Conservation (phyloP, 441 rosid species). For the Iberis amara region DNA sequence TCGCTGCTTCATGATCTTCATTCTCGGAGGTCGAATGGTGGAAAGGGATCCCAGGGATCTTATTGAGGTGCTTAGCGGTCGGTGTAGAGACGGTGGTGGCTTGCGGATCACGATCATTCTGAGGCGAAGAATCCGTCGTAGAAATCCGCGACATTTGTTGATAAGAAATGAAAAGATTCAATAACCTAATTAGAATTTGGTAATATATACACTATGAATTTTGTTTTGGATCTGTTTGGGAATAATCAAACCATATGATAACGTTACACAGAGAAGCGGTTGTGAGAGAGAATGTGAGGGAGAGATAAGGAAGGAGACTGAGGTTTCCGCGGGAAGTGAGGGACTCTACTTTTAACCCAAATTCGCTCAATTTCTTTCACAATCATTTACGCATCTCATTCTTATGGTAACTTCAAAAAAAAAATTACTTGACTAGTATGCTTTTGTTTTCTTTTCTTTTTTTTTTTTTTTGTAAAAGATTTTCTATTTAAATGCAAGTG, state of each 20-base stretch:
- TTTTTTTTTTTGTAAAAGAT: too few species aligned
- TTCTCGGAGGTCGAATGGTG: conserved; percentile 30
- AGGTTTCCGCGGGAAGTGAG: conserved; percentile 54
- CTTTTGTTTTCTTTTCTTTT: too few species aligned
- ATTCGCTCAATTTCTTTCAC: conserved; percentile 2
- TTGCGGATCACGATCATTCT: conserved; percentile 26
- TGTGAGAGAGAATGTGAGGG: conserved; percentile 8
- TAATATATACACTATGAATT: too few species aligned
- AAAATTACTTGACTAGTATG: too few species aligned
- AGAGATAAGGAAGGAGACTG: conserved; percentile 23
- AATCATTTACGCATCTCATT: too few species aligned
- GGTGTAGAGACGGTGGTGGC: conserved; percentile 24
- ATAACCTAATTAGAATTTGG: not conserved
- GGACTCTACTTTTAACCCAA: conserved; percentile 17
- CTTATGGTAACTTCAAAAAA: too few species aligned
- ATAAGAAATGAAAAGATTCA: too few species aligned
- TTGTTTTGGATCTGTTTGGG: not conserved
- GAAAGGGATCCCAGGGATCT: conserved; percentile 59
- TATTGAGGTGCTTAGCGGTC: conserved; percentile 47
- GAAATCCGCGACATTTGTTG: conserved; percentile 35
- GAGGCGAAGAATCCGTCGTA: conserved; percentile 31
- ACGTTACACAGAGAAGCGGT: conserved; percentile 24
- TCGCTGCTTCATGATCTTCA: conserved; percentile 16
- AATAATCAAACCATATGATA: conserved; percentile 17
- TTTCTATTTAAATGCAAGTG: too few species aligned